Percentiles rank a stretch among this genome's conserved stretches.
These are phyloP conservation scores for Macaranga tanarius DNA, from an alignment of 441 rosid genomes.

Conservation along the genomic window DNA sequence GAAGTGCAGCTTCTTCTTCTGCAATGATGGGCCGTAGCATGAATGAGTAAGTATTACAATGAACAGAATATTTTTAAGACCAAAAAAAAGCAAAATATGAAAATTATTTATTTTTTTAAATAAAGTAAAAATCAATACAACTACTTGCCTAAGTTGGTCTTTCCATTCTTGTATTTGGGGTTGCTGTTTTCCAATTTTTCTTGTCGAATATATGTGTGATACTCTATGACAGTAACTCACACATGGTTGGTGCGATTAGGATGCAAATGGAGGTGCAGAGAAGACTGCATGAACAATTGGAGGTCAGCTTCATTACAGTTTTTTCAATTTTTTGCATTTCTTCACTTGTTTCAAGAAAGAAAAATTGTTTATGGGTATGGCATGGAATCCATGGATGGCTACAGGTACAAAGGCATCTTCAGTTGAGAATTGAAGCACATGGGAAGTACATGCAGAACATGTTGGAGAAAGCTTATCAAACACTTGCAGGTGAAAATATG, in stretches of 20 bases:
- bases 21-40: slow-evolving; percentile 84
- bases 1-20: slow-evolving; percentile 80
- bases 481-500: slow-evolving; percentile 73
- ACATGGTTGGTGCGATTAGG: slow-evolving; percentile 60
- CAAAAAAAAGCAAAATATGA: too few relatives aligned
- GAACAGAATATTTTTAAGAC: neutral
- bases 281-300: slow-evolving; percentile 94
- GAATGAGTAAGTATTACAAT: slow-evolving; percentile 69
- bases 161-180: slow-evolving; percentile 19
- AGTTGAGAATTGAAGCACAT: slow-evolving; percentile 96
- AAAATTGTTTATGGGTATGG: neutral
- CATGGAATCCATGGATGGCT: neutral
- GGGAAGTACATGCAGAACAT: slow-evolving; percentile 98
- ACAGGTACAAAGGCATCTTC: slow-evolving; percentile 95
- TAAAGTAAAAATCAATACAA: neutral
- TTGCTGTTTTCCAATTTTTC: slow-evolving; percentile 7
- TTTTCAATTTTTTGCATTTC: neutral
- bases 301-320: slow-evolving; percentile 43
- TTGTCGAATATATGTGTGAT: slow-evolving; percentile 35
- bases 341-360: neutral
- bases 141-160: slow-evolving; percentile 1
- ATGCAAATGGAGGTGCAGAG: slow-evolving; percentile 99
- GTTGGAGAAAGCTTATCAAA: slow-evolving; percentile 92
- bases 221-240: slow-evolving; percentile 40
- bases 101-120: neutral